phyloP scores from a whole-genome alignment of 1,139 yeast genomes.

The Zhuliangozyma parablackwelliae region DNA sequence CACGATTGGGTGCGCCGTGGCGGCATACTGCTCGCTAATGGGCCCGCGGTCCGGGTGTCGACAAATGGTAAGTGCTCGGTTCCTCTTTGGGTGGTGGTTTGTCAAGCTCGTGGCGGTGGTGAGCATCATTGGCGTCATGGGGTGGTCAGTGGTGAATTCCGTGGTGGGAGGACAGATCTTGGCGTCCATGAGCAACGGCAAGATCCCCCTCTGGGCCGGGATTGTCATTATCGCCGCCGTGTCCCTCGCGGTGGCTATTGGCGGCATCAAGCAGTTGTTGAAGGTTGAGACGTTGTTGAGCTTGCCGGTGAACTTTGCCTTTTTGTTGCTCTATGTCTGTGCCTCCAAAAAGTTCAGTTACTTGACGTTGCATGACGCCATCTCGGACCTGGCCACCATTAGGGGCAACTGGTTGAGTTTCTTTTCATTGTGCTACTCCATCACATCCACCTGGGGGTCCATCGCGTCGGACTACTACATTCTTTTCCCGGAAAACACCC shows the following conservation, averaged over 20 bases:
- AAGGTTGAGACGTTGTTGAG: conserved; percentile 66
- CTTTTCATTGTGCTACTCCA: conserved; percentile 71
- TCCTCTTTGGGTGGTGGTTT: conserved; percentile 78
- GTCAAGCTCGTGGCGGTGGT: conserved; percentile 69
- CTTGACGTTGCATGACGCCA: conserved; percentile 34
- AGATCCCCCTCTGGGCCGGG: conserved; percentile 68
- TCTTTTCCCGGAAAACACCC: conserved; percentile 70
- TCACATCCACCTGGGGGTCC: conserved; percentile 89
- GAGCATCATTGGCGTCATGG: conserved; percentile 70
- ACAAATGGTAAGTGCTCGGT: conserved; percentile 80
- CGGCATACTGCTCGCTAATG: conserved; percentile 79
- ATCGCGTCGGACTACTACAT: conserved; percentile 83
- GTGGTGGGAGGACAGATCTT: conserved; percentile 85
- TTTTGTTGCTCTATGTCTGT: conserved; percentile 64
- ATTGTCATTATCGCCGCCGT: conserved; percentile 63
- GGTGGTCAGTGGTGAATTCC: conserved; percentile 82
- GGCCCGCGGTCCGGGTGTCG: conserved; percentile 87
- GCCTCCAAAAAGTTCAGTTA: conserved; percentile 51
- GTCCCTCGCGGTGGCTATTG: conserved; percentile 63
- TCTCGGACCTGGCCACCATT: conserved; percentile 33
- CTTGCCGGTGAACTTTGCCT: conserved; percentile 65
- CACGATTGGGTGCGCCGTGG: conserved; percentile 64
- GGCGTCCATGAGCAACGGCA: conserved; percentile 56
- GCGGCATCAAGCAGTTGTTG: conserved; percentile 70
- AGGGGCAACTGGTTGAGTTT: conserved; percentile 71